Evolutionary conservation across 371 early-diverging fungal species (phyloP), one percentile per base, ranked within the genome.

Genomic region (Mucor mucedo): DNA sequence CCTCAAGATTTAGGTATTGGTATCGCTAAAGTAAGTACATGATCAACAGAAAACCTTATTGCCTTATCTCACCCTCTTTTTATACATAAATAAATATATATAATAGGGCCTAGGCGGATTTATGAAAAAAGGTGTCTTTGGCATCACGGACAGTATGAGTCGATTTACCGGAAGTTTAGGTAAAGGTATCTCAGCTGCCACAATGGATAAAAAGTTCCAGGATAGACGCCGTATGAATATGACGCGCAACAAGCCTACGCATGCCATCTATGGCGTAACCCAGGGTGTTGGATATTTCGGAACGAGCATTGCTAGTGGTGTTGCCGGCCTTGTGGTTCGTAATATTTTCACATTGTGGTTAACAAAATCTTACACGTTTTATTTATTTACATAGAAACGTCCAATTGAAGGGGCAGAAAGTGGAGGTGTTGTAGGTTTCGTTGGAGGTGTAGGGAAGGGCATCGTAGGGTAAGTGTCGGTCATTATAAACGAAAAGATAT

Each of bases 1-100:
- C 95, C 95, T 1, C 92, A 94, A 71, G 94, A 94, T 62, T 81
- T 95, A 50, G 94, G 94, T 14, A 87, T 93, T 58, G 94, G 94
- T 8, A 73, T 58, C 5, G 9, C 48, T 11, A 41, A 52, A 39
- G 48, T 7, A 50, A 41, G 21, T 9, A 28, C 40, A n/a, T 3
- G 14, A 41, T 11, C 13, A 44, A 44, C 14, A 40, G 9, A 6
- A 21, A 21, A 21, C 21, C 21, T 21, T 1, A 21, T 21, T 50
- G 33, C n/a, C 87, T 1, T 77, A 83, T 6, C 88, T 55, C 75
- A 90, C 38, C 47, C 73, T 90, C 28, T 14, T 40, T 3, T 38
- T 52, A 8, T 32, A 28, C 29, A 8, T 7, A 28, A 5, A 40
- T 8, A n/a, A 8, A 40, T 40, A 44, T 39, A 16, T n/a, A 5